Base-by-base conservation (phyloP, 805 yeast species). In the Starmerella sirachaensis region DNA sequence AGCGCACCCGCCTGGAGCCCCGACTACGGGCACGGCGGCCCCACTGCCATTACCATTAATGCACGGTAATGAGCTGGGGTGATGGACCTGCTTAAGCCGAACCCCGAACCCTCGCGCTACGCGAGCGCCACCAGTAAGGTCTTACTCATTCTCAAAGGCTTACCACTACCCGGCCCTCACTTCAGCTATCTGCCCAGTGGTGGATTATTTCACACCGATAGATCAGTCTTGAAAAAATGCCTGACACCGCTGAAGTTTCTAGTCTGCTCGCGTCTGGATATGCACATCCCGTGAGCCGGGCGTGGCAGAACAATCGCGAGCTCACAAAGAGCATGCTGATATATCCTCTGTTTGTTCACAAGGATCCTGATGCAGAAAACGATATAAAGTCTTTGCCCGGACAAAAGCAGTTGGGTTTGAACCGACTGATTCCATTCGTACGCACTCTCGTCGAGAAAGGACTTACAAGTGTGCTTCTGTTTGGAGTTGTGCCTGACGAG, bases 201-300 rank as follows among this genome's bases (percentile, higher is more conserved):
- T 31, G 14, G 34, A 16, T 30, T 30, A 20, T 20, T 30, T 30
- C n/a, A n/a, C n/a, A n/a, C n/a, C n/a, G n/a, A n/a, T n/a, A n/a
- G n/a, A n/a, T n/a, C n/a, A n/a, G n/a, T n/a, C n/a, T n/a, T n/a
- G n/a, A n/a, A n/a, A n/a, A n/a, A 14, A 45, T 45, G 48, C 44
- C 47, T 7, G 49, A 46, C 28, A 19, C 26, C 4, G 47, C 47
- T 13, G 37, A 68, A 25, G 72, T 83, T 44, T 68, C 84, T 11
- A 80, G 94, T 6, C 64, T 91, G 29, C 66, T 91, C 29, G 88
- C 91, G 45, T 95, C 97, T 42, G 96, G 97, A 3, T 91, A 86
- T 62, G 81, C 82, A 59, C 94, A 86, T 53, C 93, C 95, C 1
- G 66, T 88, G 31, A 55, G 83, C 16, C 71, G 98, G 51, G 76